These are phyloP conservation scores for Tricholomella constricta DNA, from an alignment of 768 basidiomycete genomes.

Conservation along the genomic window DNA sequence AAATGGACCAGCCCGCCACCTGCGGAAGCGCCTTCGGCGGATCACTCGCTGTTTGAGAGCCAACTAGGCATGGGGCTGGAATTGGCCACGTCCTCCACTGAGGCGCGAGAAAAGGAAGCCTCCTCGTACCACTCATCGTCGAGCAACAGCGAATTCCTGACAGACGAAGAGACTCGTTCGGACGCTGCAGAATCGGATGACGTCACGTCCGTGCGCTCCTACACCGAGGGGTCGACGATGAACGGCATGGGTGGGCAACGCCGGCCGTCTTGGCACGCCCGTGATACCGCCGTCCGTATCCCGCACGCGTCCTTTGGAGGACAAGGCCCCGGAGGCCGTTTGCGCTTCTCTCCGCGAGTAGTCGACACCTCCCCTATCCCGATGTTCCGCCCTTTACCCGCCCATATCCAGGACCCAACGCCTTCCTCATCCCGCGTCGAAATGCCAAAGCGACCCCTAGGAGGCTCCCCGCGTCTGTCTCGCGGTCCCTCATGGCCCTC, in stretches of 20 bases:
- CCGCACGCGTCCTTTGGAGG: conserved; percentile 19
- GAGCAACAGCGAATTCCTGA: conserved; percentile 62
- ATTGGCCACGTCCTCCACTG: conserved; percentile 66
- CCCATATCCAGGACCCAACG: conserved; percentile 13
- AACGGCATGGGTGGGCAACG: conserved; percentile 34
- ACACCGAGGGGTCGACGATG: conserved; percentile 49
- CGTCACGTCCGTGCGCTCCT: conserved; percentile 67
- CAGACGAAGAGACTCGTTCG: conserved; percentile 64
- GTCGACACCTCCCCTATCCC: conserved; percentile 24
- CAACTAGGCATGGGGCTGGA: conserved; percentile 66
- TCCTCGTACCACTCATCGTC: conserved; percentile 52
- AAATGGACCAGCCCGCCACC: conserved; percentile 90
- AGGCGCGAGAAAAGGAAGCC: conserved; percentile 55
- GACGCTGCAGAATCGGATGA: conserved; percentile 69
- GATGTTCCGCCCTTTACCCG: conserved; percentile 11
- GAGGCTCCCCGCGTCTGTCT: conserved; percentile 44
- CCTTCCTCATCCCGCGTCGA: conserved; percentile 38
- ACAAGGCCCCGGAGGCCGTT: conserved; percentile 21
- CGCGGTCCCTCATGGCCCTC: conserved; percentile 39
- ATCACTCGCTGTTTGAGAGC: conserved; percentile 67
- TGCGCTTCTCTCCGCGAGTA: conserved; percentile 31
- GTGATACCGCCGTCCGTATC: conserved; percentile 28
- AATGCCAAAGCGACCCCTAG: conserved; percentile 42
- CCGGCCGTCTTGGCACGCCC: conserved; percentile 52
- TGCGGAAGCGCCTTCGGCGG: conserved; percentile 68